Evolutionary conservation across 257 asterid genomes (phyloP).

Genomic region (Scutellaria baicalensis): DNA sequence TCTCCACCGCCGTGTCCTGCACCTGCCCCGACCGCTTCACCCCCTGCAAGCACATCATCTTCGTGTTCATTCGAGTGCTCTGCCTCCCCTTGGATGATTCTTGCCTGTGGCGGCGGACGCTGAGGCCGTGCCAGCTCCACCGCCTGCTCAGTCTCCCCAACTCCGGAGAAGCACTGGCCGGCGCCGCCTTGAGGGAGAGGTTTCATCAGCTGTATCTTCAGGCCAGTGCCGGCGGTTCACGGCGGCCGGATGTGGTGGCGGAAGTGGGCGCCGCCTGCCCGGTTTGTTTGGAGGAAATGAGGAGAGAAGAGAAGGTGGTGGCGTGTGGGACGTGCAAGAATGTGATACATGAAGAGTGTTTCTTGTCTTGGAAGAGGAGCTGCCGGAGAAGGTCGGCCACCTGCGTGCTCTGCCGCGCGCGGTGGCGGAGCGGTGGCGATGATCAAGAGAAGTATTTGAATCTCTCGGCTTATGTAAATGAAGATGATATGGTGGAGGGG

Average conservation of each 20-base stretch:
- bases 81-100: constrained; percentile 48
- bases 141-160: constrained; percentile 61
- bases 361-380: constrained; percentile 76
- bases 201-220: constrained; percentile 50
- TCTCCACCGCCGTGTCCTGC: constrained; percentile 62
- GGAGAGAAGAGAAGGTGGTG: constrained; percentile 52
- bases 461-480: constrained; percentile 58
- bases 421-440: constrained; percentile 62
- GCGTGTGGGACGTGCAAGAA: constrained; percentile 72
- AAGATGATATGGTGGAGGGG: constrained; percentile 40
- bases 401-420: constrained; percentile 92
- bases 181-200: constrained; percentile 37
- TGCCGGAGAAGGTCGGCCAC: constrained; percentile 64
- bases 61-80: constrained; percentile 69
- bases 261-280: constrained; percentile 62
- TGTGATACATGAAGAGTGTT: constrained; percentile 75
- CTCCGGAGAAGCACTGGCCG: constrained; percentile 51
- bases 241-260: constrained; percentile 20
- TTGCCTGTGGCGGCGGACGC: constrained; percentile 57
- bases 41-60: constrained; percentile 87
- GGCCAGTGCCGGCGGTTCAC: constrained; percentile 5
- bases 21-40: constrained; percentile 79
- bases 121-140: constrained; percentile 68
- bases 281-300: constrained; percentile 84
- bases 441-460: constrained; percentile 73